Evolutionary conservation across 106 monocot species (phyloP), one percentile per base, ranked within the genome.

Genomic region (Triglochin maritima): DNA sequence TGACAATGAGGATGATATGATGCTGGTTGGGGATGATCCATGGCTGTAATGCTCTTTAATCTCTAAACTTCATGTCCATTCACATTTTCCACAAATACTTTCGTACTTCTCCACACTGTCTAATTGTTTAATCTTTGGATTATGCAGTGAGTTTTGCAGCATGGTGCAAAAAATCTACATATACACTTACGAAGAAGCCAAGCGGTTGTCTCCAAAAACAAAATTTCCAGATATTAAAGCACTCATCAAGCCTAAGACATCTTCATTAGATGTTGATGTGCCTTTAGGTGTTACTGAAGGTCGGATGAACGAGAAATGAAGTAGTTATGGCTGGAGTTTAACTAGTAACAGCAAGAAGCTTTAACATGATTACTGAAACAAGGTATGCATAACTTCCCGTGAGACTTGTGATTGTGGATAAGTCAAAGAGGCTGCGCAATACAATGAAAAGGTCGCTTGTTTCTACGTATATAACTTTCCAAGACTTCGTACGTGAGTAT

Each of bases 1-100:
- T 3, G 95, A 95, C 55, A 85, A 90, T 66, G 90, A 95, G 75
- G 81, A 90, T 68, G 95, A 87, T 76, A 85, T 87, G 83, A 89
- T 90, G 90, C 71, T 85, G 43, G 85, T 95, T 15, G 95, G 95
- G 29, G 95, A 95, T 50, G 80, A 95, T 44, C 95, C 85, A 9
- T 95, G 95, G 95, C 57, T 74, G 90, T 90, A 90, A 29, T 61
- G 9, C 4, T 66, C 10, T 15, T 49, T 41, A 8, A 51, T 13
- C 5, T 52, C 1, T 29, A 29, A 29, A 29, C 29, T 29, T 29
- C 29, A 29, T 29, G 29, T 29, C 66, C 9, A 66, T 66, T 8
- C 66, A 51, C 17, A 15, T 64, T 12, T 66, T 5, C 50, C 6
- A 41, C 8, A 10, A 12, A 9, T 6, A 46, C 44, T 12, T 64